Evolutionary conservation across 306 rosid species (phyloP).

Genomic region (Vicia villosa): DNA sequence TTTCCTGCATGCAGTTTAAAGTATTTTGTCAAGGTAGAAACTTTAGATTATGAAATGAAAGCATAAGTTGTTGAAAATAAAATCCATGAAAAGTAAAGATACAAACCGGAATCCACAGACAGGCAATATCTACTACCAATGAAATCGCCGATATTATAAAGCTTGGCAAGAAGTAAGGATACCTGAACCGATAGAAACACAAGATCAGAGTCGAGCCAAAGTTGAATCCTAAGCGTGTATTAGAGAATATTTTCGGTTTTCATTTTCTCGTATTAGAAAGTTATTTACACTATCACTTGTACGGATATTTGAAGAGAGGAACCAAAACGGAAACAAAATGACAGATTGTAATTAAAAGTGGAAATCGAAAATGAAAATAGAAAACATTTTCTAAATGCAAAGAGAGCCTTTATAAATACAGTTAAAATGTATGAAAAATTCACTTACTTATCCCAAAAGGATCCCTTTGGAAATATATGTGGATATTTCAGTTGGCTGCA

Average conservation of each 20-base stretch:
- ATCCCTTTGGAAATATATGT: too few relatives aligned
- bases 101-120: conserved; percentile 57
- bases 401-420: not conserved
- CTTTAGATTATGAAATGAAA: not conserved
- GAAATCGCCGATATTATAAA: too few relatives aligned
- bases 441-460: conserved; percentile 12
- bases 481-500: too few relatives aligned
- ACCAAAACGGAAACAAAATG: too few relatives aligned
- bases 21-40: too few relatives aligned
- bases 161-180: too few relatives aligned
- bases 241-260: not conserved
- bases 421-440: not conserved
- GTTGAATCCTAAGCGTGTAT: not conserved
- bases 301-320: not conserved
- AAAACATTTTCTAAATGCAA: not conserved
- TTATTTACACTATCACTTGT: not conserved
- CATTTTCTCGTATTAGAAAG: not conserved
- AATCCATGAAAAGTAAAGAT: not conserved
- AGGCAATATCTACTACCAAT: conserved; percentile 28
- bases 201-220: too few relatives aligned
- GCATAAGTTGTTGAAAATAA: not conserved
- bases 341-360: too few relatives aligned
- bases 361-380: not conserved
- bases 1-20: too few relatives aligned
- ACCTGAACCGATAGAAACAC: too few relatives aligned